Evolutionary conservation across 306 rosid species (phyloP).

Genomic region (Myrica gale): DNA sequence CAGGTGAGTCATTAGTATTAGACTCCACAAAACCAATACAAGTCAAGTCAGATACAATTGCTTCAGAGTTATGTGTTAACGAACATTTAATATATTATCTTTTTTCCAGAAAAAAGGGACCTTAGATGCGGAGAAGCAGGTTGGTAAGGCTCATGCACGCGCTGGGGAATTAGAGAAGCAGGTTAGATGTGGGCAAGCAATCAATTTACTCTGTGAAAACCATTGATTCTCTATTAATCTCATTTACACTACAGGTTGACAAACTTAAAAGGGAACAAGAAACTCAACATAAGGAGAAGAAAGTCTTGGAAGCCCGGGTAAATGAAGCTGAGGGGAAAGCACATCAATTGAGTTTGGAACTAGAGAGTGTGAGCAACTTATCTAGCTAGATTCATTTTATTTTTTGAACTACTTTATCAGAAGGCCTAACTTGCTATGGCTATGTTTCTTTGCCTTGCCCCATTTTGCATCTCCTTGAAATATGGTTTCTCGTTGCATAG

Average conservation of each 20-base stretch:
- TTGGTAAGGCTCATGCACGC: constrained; percentile 83
- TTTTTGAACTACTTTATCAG: too few species aligned
- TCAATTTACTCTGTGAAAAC: background rate
- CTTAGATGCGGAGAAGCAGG: constrained; percentile 57
- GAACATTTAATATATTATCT: background rate
- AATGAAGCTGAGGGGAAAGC: constrained; percentile 57
- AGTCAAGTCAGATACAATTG: too few species aligned
- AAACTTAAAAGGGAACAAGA: constrained; percentile 56
- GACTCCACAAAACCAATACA: background rate
- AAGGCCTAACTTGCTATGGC: constrained; percentile 7
- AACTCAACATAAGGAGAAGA: constrained; percentile 52
- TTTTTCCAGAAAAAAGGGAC: constrained; percentile 59
- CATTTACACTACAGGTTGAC: constrained; percentile 52
- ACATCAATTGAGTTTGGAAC: constrained; percentile 52
- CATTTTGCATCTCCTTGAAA: background rate
- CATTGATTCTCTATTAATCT: constrained; percentile 15
- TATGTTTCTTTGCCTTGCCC: constrained; percentile 10
- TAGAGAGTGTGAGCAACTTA: constrained; percentile 55
- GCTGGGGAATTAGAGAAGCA: constrained; percentile 78
- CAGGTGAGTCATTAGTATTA: constrained; percentile 53
- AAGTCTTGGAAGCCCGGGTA: constrained; percentile 57
- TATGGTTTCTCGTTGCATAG: background rate
- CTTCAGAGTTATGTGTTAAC: background rate
- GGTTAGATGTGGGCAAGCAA: constrained; percentile 45
- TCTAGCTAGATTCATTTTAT: constrained; percentile 14